Evolutionary conservation across 331 rosid genomes (phyloP).

Genomic region (Prunus yedoensis): DNA sequence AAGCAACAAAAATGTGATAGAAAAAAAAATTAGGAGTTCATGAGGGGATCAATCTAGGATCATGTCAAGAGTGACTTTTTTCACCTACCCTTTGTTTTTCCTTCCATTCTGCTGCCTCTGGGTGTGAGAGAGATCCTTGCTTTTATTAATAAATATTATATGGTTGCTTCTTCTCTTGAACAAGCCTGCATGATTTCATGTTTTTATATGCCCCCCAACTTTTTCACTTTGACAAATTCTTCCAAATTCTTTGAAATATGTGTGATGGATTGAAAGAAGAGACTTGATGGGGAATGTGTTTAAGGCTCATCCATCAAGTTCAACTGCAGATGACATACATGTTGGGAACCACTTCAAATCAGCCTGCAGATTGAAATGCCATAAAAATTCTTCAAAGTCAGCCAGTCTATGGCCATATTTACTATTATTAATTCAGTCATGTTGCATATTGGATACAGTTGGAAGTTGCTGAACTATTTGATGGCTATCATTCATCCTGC

Average conservation of each 20-base stretch:
- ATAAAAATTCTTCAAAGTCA: too few species aligned
- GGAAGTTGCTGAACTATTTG: constrained; percentile 5
- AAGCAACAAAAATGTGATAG: not conserved
- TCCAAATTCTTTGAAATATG: not conserved
- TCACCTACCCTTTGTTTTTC: not conserved
- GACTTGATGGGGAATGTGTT: constrained; percentile 22
- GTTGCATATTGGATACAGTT: constrained; percentile 7
- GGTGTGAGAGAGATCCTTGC: not conserved
- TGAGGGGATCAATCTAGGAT: not conserved
- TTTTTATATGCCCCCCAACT: not conserved
- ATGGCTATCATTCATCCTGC: constrained; percentile 3
- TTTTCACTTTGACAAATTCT: not conserved
- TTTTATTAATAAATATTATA: not conserved
- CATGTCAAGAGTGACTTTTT: not conserved
- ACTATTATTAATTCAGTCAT: not conserved
- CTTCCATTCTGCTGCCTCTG: not conserved
- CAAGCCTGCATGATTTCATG: not conserved
- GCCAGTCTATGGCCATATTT: too few species aligned
- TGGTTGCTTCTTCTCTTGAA: not conserved
- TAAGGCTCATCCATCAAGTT: too few species aligned
- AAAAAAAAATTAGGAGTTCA: not conserved
- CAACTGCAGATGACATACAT: too few species aligned
- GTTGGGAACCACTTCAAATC: too few species aligned
- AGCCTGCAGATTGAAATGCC: too few species aligned
- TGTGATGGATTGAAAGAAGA: not conserved